Conservation (phyloP, 2,329 filamentous ascomycete genomes). For the Curvularia sp. region DNA sequence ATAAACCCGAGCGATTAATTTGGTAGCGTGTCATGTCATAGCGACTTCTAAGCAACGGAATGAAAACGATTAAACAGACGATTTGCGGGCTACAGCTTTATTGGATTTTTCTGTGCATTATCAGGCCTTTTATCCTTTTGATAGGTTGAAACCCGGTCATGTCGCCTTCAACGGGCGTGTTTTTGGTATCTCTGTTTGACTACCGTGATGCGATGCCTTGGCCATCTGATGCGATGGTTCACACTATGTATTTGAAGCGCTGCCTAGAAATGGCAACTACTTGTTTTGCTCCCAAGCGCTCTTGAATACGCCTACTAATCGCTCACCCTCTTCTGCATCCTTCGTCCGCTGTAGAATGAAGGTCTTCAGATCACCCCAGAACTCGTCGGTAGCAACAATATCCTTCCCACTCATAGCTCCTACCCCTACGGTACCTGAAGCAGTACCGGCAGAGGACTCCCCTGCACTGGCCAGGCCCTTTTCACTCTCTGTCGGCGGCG, state of each 20-base stretch:
- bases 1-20: conserved; percentile 20
- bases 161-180: conserved; percentile 32
- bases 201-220: conserved; percentile 14
- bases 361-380: conserved; percentile 84
- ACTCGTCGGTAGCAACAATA: conserved; percentile 72
- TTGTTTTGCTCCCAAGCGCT: conserved; percentile 66
- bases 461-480: conserved; percentile 39
- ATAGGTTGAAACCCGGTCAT: conserved; percentile 30
- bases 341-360: conserved; percentile 82
- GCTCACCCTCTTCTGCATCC: conserved; percentile 70
- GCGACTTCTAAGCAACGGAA: conserved; percentile 15
- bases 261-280: conserved; percentile 11
- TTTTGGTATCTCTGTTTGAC: conserved; percentile 21
- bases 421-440: conserved; percentile 42
- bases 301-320: conserved; percentile 72
- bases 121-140: conserved; percentile 22
- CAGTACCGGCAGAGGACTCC: conserved; percentile 13
- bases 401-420: conserved; percentile 61
- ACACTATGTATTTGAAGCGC: background rate
- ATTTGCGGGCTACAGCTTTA: conserved; percentile 7
- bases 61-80: conserved; percentile 22
- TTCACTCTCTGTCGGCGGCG: conserved; percentile 62
- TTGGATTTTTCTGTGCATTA: conserved; percentile 20
- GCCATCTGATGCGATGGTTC: background rate
- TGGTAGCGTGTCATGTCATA: conserved; percentile 17